Conservation (phyloP, 2,329 filamentous ascomycete genomes). For the Colletotrichum higginsianum region DNA sequence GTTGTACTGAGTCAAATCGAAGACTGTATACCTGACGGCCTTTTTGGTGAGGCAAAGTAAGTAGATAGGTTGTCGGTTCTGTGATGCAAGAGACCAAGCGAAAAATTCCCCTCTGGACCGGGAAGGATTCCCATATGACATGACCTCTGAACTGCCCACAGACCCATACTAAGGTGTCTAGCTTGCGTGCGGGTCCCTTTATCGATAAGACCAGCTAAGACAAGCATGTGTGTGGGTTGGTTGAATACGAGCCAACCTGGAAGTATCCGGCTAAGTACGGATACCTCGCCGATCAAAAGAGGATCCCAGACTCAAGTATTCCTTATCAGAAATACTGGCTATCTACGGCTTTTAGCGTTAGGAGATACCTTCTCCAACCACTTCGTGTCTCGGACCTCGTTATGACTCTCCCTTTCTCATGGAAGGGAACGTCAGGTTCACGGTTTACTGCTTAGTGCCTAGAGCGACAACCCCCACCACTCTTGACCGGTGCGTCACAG, state of each 20-base stretch:
- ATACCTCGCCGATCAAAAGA: slow-evolving; percentile 20
- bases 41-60: background rate
- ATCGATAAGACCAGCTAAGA: slow-evolving; percentile 1
- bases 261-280: background rate
- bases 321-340: background rate
- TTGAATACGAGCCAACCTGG: too few relatives aligned
- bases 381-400: background rate
- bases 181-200: background rate
- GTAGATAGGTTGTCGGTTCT: background rate
- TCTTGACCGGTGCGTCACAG: slow-evolving; percentile 32
- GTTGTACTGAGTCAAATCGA: background rate
- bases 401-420: too few relatives aligned
- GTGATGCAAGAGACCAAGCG: background rate
- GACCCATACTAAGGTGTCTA: too few relatives aligned
- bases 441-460: too few relatives aligned
- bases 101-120: slow-evolving; percentile 5
- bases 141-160: background rate
- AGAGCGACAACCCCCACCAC: background rate
- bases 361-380: background rate
- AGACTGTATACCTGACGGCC: background rate
- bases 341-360: background rate
- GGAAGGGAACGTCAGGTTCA: background rate
- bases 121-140: background rate
- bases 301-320: background rate
- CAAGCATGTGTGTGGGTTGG: background rate